These are phyloP conservation scores for Mortierella sp. DNA, from an alignment of 371 early-diverging fungal genomes.

Conservation along the genomic window DNA sequence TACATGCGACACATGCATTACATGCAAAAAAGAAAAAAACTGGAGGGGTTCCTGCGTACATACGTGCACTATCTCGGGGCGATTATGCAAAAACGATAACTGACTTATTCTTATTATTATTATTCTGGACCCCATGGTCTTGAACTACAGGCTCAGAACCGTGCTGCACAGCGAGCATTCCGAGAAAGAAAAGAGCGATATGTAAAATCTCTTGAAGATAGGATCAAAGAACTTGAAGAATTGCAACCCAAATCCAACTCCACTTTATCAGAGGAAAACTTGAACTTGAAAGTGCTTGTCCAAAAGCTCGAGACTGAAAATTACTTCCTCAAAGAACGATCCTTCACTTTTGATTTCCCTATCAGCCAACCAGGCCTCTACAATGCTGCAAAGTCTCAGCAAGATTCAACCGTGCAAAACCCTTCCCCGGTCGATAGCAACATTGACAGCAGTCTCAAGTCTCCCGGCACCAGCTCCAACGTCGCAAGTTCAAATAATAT, in stretches of 20 bases:
- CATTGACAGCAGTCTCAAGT: not conserved
- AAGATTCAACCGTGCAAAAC: constrained; percentile 10
- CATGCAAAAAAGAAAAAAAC: too few species aligned
- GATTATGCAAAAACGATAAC: not conserved
- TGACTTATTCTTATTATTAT: not conserved
- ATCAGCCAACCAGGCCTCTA: constrained; percentile 57
- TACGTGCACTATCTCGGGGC: not conserved
- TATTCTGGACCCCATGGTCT: not conserved
- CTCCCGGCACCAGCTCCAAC: not conserved
- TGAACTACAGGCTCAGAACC: constrained; percentile 70
- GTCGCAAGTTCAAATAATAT: constrained; percentile 2
- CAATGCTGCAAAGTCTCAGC: constrained; percentile 17
- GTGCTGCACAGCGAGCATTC: constrained; percentile 83
- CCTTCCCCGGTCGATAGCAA: constrained; percentile 13
- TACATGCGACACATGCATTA: too few species aligned
- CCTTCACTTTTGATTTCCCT: constrained; percentile 62
- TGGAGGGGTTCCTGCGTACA: too few species aligned
- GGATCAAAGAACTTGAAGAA: constrained; percentile 73
- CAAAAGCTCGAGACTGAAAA: constrained; percentile 63
- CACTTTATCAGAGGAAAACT: constrained; percentile 67
- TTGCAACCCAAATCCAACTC: constrained; percentile 50
- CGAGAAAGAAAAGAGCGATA: constrained; percentile 79
- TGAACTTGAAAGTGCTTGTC: constrained; percentile 61
- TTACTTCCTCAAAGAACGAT: constrained; percentile 59
- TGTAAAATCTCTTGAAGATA: constrained; percentile 72